Conservation (phyloP, 768 basidiomycete species). For the Rhodotorula toruloides region DNA sequence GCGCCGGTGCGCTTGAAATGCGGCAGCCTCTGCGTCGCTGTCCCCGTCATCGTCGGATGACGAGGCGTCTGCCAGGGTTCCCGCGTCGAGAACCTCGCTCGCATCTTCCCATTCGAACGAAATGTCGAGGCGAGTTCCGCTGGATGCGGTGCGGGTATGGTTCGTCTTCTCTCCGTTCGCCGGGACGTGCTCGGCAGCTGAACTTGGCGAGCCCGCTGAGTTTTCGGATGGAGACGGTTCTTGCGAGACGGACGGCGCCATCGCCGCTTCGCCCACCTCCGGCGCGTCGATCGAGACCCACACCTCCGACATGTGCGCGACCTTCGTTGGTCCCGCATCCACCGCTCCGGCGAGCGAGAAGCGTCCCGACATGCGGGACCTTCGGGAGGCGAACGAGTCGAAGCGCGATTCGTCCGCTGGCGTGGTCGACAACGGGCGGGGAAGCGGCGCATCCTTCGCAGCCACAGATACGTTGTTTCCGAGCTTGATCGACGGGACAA, state of each 20-base stretch:
- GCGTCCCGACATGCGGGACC: too few species aligned
- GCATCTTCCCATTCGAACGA: constrained; percentile 29
- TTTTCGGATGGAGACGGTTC: too few species aligned
- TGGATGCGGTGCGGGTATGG: not conserved
- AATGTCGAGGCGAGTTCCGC: constrained; percentile 14
- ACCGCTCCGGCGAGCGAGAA: too few species aligned
- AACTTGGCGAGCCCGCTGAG: too few species aligned
- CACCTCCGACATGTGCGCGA: too few species aligned
- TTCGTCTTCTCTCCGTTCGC: not conserved
- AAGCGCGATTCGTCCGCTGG: not conserved
- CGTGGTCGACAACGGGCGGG: constrained; percentile 10
- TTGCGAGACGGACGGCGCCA: too few species aligned
- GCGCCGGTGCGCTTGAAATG: not conserved
- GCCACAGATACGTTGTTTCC: constrained; percentile 2
- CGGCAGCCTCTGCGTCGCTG: not conserved
- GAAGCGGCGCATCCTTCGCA: not conserved
- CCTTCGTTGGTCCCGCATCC: too few species aligned
- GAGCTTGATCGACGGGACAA: constrained; percentile 27
- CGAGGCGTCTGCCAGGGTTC: constrained; percentile 9
- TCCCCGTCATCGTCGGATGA: not conserved
- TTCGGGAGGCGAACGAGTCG: not conserved
- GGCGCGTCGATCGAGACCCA: too few species aligned
- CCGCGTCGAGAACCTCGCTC: constrained; percentile 16
- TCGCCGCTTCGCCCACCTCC: too few species aligned
- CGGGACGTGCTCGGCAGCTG: not conserved